phyloP scores from a whole-genome alignment of 805 yeast species.

The Ogataea naganishii region DNA sequence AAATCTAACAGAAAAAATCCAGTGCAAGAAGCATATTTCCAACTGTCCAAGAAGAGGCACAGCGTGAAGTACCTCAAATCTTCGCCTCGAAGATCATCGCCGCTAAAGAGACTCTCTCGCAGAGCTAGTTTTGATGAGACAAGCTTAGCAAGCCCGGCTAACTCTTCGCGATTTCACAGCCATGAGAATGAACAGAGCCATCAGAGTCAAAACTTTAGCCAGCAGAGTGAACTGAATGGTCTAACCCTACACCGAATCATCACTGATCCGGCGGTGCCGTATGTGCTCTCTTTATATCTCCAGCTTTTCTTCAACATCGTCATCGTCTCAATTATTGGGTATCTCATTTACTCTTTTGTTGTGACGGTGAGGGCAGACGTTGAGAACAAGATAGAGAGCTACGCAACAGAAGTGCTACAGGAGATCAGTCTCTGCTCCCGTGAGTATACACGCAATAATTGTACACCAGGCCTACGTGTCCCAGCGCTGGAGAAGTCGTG shows the following conservation, averaged over 20 bases:
- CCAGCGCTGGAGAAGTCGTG: slow-evolving; percentile 73
- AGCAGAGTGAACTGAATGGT: neutral
- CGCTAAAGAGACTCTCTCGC: too few species aligned
- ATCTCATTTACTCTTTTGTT: slow-evolving; percentile 41
- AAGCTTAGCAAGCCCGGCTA: too few species aligned
- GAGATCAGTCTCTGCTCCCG: slow-evolving; percentile 63
- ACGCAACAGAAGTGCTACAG: slow-evolving; percentile 48
- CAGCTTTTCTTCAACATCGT: slow-evolving; percentile 53
- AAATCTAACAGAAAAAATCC: neutral
- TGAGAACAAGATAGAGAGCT: slow-evolving; percentile 54
- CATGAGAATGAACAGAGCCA: too few species aligned
- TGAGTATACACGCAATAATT: slow-evolving; percentile 64
- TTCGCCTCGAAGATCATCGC: too few species aligned
- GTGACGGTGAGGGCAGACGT: slow-evolving; percentile 58
- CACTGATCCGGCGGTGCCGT: slow-evolving; percentile 43
- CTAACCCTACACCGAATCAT: slow-evolving; percentile 2
- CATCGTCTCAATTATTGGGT: slow-evolving; percentile 42
- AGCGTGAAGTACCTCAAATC: neutral
- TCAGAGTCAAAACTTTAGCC: too few species aligned
- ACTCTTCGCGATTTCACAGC: too few species aligned
- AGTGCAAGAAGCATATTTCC: neutral
- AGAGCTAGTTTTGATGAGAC: too few species aligned
- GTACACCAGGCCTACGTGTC: slow-evolving; percentile 53
- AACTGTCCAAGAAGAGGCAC: slow-evolving; percentile 1
- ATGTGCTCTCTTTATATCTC: slow-evolving; percentile 49